Percentiles rank a stretch among this genome's conserved stretches.
These are phyloP conservation scores for Coemansia sp. DNA, from an alignment of 192 early-diverging fungal species.

Conservation along the genomic window DNA sequence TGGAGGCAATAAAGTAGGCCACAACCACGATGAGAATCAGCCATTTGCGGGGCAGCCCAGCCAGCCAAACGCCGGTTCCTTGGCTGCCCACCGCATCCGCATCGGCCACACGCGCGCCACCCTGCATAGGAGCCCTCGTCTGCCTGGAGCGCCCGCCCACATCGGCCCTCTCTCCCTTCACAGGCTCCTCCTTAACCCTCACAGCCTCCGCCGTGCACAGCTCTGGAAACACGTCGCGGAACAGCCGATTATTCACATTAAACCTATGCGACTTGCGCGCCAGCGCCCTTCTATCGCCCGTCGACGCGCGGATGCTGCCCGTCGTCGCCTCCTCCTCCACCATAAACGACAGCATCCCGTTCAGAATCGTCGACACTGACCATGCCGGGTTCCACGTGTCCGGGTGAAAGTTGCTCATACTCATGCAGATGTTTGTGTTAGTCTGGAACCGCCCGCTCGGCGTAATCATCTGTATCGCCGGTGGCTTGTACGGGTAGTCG, in stretches of 20 bases:
- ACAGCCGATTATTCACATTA: slow-evolving; percentile 74
- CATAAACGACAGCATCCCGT: slow-evolving; percentile 96
- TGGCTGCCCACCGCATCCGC: background rate
- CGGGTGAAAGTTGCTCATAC: slow-evolving; percentile 96
- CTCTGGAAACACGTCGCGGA: slow-evolving; percentile 85
- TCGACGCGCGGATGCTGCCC: slow-evolving; percentile 82
- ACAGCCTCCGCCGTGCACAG: slow-evolving; percentile 59
- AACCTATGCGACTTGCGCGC: slow-evolving; percentile 76
- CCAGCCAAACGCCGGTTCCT: slow-evolving; percentile 13
- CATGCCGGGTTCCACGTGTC: slow-evolving; percentile 96
- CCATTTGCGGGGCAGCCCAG: slow-evolving; percentile 39
- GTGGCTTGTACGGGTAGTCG: slow-evolving; percentile 96
- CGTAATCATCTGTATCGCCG: slow-evolving; percentile 80
- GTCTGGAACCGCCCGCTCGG: slow-evolving; percentile 88
- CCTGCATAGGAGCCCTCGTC: too few species aligned
- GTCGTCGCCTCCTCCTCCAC: slow-evolving; percentile 92
- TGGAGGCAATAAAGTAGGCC: slow-evolving; percentile 46
- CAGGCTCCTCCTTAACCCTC: background rate
- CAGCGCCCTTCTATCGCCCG: slow-evolving; percentile 72
- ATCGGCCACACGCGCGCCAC: background rate
- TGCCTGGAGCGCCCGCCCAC: background rate
- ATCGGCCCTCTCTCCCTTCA: background rate
- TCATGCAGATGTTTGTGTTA: slow-evolving; percentile 89
- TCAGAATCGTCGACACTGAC: slow-evolving; percentile 96
- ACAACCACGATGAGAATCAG: slow-evolving; percentile 40